Evolutionary conservation across 2,329 filamentous ascomycete genomes (phyloP), one percentile per base, ranked within the genome.

Genomic region (Phoma sp.): DNA sequence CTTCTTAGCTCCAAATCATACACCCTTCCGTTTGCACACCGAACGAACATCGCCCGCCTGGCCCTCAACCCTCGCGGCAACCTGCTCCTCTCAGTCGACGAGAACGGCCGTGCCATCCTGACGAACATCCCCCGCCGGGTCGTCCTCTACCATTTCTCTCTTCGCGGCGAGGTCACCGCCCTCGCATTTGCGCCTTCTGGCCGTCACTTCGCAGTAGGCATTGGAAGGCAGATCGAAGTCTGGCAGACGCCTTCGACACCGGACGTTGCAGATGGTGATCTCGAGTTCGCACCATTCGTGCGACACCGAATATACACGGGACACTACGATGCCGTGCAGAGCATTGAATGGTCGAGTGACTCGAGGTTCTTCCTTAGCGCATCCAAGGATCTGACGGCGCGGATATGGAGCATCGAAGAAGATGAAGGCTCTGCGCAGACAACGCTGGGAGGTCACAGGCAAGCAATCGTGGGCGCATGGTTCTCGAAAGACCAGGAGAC

Each of bases 201-300:
- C 21, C 87, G 88, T 43, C 88, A 96, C 77, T 99, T 99, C 71
- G 94, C 90, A 24, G 93, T 94, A 32, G 94, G 89, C 39, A 80
- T 97, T 22, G 94, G 92, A 32, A 85, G 94, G 68, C 89, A 90
- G 69, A 87, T 96, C 55, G 92, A 99, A 80, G 89, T 98, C 64
- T 99, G 95, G 95, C 90, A 95, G 68, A 96, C 96, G 27, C 95
- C 95, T 0, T 92, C 90, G 3, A 95, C 91, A 0, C 94, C 94
- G 3, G 91, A 93, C 61, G 84, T 89, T 22, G 90, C 88, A 62
- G 88, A 89, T 57, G 93, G 92, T 56, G 91, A 93, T 60, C 82
- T 98, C 50, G 93, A 98, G 68, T 99, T 97, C 76, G 93, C 95
- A 19, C 95, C 95, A 0, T 99, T 99, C 68, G 88, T 97, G 43